phyloP scores from a whole-genome alignment of 2,329 filamentous ascomycete genomes.

The Acrocalymma vagum region DNA sequence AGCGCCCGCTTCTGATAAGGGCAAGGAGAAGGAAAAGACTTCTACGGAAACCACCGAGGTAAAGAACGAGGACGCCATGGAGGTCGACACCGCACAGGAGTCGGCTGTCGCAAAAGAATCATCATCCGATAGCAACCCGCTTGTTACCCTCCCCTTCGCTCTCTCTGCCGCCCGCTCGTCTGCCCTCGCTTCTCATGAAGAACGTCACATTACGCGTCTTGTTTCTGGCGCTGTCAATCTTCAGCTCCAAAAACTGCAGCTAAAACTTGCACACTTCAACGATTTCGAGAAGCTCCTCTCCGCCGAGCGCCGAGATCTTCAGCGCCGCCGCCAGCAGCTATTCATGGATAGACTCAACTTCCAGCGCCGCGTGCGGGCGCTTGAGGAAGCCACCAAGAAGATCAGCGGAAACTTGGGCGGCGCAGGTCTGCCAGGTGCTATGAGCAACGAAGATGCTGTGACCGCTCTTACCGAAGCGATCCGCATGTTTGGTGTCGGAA shows the following conservation, averaged over 20 bases:
- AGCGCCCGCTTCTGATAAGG: slow-evolving; percentile 54
- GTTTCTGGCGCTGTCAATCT: slow-evolving; percentile 93
- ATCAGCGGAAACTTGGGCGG: slow-evolving; percentile 40
- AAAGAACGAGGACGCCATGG: slow-evolving; percentile 68
- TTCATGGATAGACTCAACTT: slow-evolving; percentile 92
- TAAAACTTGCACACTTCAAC: slow-evolving; percentile 95
- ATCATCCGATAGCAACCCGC: slow-evolving; percentile 39
- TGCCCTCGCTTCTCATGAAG: slow-evolving; percentile 92
- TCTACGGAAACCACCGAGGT: slow-evolving; percentile 52
- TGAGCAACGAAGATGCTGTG: slow-evolving; percentile 43
- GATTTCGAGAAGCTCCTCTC: slow-evolving; percentile 94
- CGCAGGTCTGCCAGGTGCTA: slow-evolving; percentile 38
- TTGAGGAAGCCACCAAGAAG: slow-evolving; percentile 76
- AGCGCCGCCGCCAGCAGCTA: slow-evolving; percentile 89
- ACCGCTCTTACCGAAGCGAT: slow-evolving; percentile 44
- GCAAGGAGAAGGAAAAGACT: slow-evolving; percentile 68
- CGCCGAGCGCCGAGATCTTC: slow-evolving; percentile 90
- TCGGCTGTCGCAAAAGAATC: slow-evolving; percentile 46
- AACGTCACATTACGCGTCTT: slow-evolving; percentile 93
- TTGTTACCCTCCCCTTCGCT: slow-evolving; percentile 84
- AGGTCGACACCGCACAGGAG: slow-evolving; percentile 61
- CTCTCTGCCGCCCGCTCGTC: slow-evolving; percentile 85
- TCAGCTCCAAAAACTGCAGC: slow-evolving; percentile 92
- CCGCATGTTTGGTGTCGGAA: slow-evolving; percentile 43
- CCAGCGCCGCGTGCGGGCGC: slow-evolving; percentile 83